These are phyloP conservation scores for Neostapfia colusana DNA, from an alignment of 176 grass and related monocot genomes.

Conservation along the genomic window DNA sequence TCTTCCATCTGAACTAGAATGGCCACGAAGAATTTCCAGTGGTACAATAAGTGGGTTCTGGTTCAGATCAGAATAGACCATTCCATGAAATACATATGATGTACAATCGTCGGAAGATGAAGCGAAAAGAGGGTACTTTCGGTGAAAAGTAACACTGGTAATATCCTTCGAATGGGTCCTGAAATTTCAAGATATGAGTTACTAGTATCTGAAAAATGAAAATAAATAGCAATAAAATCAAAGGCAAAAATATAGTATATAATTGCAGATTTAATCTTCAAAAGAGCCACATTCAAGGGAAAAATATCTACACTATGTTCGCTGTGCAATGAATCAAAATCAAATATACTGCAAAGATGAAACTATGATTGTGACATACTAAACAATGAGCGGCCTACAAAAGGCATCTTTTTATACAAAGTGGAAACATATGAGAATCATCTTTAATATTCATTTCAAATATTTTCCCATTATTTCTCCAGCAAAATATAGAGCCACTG, in stretches of 20 bases:
- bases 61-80: slow-evolving; percentile 94
- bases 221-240: neutral
- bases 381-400: neutral
- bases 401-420: neutral
- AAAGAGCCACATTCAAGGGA: neutral
- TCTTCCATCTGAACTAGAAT: slow-evolving; percentile 71
- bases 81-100: slow-evolving; percentile 87
- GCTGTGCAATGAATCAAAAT: too few species aligned
- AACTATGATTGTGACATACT: neutral
- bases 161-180: slow-evolving; percentile 89
- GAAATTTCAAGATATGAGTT: slow-evolving; percentile 36
- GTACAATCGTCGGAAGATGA: slow-evolving; percentile 85
- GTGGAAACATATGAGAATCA: neutral
- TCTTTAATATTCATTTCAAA: neutral
- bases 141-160: slow-evolving; percentile 78
- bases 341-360: neutral
- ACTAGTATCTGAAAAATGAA: neutral
- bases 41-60: slow-evolving; percentile 96
- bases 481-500: neutral
- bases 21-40: slow-evolving; percentile 87
- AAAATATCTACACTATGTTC: neutral
- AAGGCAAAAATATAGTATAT: slow-evolving; percentile 3
- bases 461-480: neutral
- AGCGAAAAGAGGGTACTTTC: slow-evolving; percentile 86
- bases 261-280: neutral